Percentiles rank a stretch among this genome's conserved stretches.
Evolutionary conservation across 108 stramenopile genomes (phyloP).

Genomic region (Cyclostephanos tholiformis): DNA sequence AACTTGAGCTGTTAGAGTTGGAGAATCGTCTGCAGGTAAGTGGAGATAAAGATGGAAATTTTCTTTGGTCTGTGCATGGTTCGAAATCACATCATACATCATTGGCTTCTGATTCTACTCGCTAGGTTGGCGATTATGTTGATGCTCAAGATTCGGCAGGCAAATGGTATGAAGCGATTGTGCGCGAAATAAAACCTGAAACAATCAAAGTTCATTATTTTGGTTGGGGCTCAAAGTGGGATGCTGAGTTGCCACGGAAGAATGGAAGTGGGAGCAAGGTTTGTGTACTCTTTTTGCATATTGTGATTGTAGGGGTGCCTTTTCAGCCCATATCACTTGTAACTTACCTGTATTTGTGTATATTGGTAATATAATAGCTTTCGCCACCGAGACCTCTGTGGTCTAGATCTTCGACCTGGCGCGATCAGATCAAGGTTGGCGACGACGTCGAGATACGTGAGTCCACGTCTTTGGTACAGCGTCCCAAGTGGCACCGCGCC

Average conservation of each 20-base stretch:
- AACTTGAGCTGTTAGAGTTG: slow-evolving; percentile 59
- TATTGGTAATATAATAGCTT: slow-evolving; percentile 20
- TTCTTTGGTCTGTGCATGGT: not conserved
- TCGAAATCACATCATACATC: not conserved
- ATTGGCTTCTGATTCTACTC: slow-evolving; percentile 8
- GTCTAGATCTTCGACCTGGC: slow-evolving; percentile 67
- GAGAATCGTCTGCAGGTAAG: slow-evolving; percentile 61
- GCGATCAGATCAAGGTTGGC: slow-evolving; percentile 59
- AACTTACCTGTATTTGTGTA: not conserved
- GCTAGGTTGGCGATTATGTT: slow-evolving; percentile 73
- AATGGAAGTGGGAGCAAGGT: slow-evolving; percentile 20
- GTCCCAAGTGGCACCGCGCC: slow-evolving; percentile 79
- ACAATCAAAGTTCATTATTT: slow-evolving; percentile 77
- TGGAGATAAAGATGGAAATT: no score
- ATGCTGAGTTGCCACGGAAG: slow-evolving; percentile 50
- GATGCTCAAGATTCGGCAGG: slow-evolving; percentile 80
- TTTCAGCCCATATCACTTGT: not conserved
- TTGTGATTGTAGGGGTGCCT: not conserved
- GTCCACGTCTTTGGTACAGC: slow-evolving; percentile 47
- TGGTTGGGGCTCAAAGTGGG: slow-evolving; percentile 81
- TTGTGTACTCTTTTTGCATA: not conserved
- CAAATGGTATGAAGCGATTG: slow-evolving; percentile 82
- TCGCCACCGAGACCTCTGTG: slow-evolving; percentile 67
- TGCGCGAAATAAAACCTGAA: slow-evolving; percentile 58
- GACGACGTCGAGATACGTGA: slow-evolving; percentile 73